Evolutionary conservation across 2,329 filamentous ascomycete genomes (phyloP).

Genomic region (Microsporum canis): DNA sequence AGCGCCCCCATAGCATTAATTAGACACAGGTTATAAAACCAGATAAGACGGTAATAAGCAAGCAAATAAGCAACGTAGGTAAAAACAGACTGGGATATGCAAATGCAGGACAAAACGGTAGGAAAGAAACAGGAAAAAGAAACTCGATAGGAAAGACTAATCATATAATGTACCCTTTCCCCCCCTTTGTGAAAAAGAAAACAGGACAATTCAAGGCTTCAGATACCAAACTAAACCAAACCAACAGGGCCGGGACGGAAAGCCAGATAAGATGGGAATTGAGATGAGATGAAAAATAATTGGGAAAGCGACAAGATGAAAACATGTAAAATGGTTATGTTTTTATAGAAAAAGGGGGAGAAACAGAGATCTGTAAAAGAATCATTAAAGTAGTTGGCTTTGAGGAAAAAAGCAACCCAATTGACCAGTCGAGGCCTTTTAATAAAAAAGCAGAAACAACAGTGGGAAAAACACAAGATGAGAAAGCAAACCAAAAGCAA

Average conservation of each 20-base stretch:
- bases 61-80: constrained; percentile 1
- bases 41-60: constrained; percentile 2
- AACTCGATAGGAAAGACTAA: constrained; percentile 6
- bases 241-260: neutral
- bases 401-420: neutral
- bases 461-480: neutral
- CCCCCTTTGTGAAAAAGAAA: constrained; percentile 5
- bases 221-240: neutral
- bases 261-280: neutral
- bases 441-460: neutral
- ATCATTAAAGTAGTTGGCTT: neutral
- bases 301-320: neutral
- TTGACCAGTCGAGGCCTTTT: neutral
- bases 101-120: constrained; percentile 6
- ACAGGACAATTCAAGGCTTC: constrained; percentile 9
- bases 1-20: neutral
- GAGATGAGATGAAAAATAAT: neutral
- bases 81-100: constrained; percentile 1
- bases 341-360: constrained; percentile 6
- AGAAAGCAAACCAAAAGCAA: neutral
- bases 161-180: constrained; percentile 11
- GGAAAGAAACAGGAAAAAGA: constrained; percentile 8
- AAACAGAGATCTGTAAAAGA: constrained; percentile 1
- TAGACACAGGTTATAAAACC: neutral
- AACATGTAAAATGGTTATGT: constrained; percentile 2